A percentile compares a stretch with the other conserved stretches of the same genome.
Conservation (phyloP, 129 eudicot genomes). For the Escallonia rubra region DNA sequence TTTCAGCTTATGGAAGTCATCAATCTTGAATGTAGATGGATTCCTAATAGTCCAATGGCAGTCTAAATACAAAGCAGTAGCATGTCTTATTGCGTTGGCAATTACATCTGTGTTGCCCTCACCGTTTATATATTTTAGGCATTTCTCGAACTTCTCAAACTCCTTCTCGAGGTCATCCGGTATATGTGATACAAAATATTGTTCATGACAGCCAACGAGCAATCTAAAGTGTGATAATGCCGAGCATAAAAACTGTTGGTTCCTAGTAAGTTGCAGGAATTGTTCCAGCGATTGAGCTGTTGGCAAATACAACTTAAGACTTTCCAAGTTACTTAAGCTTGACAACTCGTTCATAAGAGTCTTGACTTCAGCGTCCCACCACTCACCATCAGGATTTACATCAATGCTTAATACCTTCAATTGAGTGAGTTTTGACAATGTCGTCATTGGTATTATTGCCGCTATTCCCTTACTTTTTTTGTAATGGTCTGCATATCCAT, state of each 20-base stretch:
- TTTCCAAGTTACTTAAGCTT: slow-evolving; percentile 14
- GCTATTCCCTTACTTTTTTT: slow-evolving; percentile 8
- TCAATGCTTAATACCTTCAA: slow-evolving; percentile 25
- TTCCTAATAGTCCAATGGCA: slow-evolving; percentile 23
- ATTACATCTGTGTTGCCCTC: slow-evolving; percentile 10
- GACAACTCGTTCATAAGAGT: slow-evolving; percentile 16
- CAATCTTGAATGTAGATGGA: slow-evolving; percentile 16
- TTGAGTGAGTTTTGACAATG: slow-evolving; percentile 20
- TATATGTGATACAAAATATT: slow-evolving; percentile 20
- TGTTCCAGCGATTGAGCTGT: slow-evolving; percentile 13
- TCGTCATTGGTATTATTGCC: slow-evolving; percentile 25
- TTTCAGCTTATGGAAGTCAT: slow-evolving; percentile 14
- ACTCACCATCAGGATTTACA: slow-evolving; percentile 19
- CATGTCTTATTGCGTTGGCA: slow-evolving; percentile 17
- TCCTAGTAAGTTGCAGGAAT: slow-evolving; percentile 22
- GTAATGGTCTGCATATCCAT: slow-evolving; percentile 16
- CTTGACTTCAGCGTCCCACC: slow-evolving; percentile 32
- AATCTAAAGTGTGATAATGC: slow-evolving; percentile 25
- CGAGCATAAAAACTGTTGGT: neutral
- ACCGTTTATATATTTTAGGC: slow-evolving; percentile 36
- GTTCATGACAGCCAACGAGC: slow-evolving; percentile 21
- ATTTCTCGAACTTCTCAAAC: slow-evolving; percentile 17
- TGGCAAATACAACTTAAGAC: slow-evolving; percentile 25
- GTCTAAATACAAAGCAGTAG: slow-evolving; percentile 27
- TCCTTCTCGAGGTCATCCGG: slow-evolving; percentile 20